Percentiles rank a stretch among this genome's conserved stretches.
Conservation (phyloP, 2,329 filamentous ascomycete species). For the Aureobasidium subglaciale region DNA sequence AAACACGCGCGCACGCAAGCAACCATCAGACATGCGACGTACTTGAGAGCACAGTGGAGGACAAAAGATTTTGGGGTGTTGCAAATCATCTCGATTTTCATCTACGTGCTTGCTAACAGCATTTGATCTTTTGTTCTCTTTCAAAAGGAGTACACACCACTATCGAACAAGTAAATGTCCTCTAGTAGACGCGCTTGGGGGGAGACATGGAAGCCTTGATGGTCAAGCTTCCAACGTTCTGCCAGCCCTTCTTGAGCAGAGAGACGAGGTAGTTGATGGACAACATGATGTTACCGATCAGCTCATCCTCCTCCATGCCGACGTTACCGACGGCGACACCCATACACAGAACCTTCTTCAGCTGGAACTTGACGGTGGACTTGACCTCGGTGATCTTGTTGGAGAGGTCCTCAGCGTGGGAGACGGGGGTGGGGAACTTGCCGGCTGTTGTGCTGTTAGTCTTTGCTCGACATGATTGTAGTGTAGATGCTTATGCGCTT, state of each 20-base stretch:
- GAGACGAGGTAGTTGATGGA: slow-evolving; percentile 99
- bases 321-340: slow-evolving; percentile 99
- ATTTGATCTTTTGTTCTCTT: neutral
- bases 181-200: slow-evolving; percentile 94
- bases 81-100: slow-evolving; percentile 13
- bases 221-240: slow-evolving; percentile 99
- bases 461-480: neutral
- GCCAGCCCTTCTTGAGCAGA: slow-evolving; percentile 99
- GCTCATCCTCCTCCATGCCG: slow-evolving; percentile 88
- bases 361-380: slow-evolving; percentile 99
- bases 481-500: slow-evolving; percentile 30
- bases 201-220: slow-evolving; percentile 99
- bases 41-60: neutral
- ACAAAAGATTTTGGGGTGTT: neutral
- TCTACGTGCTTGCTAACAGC: slow-evolving; percentile 3
- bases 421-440: slow-evolving; percentile 99
- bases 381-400: slow-evolving; percentile 99
- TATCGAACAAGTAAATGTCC: slow-evolving; percentile 12
- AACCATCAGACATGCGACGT: too few relatives aligned
- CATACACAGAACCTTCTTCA: slow-evolving; percentile 99
- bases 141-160: neutral
- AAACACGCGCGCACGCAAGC: too few relatives aligned
- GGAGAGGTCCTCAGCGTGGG: slow-evolving; percentile 87
- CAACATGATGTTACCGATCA: slow-evolving; percentile 98
- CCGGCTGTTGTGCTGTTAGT: slow-evolving; percentile 57